phyloP scores from a whole-genome alignment of 2,329 filamentous ascomycete genomes.

The Claviceps monticola region DNA sequence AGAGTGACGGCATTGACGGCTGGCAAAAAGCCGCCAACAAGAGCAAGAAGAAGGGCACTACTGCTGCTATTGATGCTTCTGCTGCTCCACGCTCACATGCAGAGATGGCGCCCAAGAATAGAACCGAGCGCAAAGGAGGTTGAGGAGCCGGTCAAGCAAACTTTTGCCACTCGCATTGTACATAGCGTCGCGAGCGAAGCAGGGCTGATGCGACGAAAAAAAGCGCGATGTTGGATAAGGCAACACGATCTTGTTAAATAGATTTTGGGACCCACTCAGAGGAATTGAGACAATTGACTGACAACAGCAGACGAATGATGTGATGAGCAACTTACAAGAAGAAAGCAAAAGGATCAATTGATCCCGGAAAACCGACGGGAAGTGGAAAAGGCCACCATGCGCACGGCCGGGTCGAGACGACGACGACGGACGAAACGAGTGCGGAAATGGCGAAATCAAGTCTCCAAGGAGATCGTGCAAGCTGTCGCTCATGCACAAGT shows the following conservation, averaged over 20 bases:
- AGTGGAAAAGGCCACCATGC: not conserved
- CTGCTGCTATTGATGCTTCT: conserved; percentile 28
- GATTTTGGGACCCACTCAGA: conserved; percentile 1
- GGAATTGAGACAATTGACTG: conserved; percentile 2
- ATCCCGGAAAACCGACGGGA: not conserved
- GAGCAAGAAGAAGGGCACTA: conserved; percentile 34
- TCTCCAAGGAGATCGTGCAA: no score
- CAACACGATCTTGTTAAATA: conserved; percentile 2
- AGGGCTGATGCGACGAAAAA: not conserved
- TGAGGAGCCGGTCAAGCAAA: not conserved
- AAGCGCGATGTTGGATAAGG: conserved; percentile 5
- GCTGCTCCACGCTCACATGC: conserved; percentile 23
- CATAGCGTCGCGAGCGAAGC: not conserved
- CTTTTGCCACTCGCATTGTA: not conserved
- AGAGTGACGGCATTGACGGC: conserved; percentile 38
- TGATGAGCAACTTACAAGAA: not conserved
- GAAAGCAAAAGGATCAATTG: not conserved
- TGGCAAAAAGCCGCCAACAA: conserved; percentile 50
- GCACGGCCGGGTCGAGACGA: not conserved
- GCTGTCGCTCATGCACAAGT: no score
- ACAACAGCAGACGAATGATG: not conserved
- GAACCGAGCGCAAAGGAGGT: conserved; percentile 49
- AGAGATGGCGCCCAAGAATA: conserved; percentile 43
- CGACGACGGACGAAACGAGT: not conserved
- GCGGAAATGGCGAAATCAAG: no score